Percentiles rank a stretch among this genome's conserved stretches.
Evolutionary conservation across 2,329 filamentous ascomycete genomes (phyloP).

Genomic region (Fusarium brevicatenulatum): DNA sequence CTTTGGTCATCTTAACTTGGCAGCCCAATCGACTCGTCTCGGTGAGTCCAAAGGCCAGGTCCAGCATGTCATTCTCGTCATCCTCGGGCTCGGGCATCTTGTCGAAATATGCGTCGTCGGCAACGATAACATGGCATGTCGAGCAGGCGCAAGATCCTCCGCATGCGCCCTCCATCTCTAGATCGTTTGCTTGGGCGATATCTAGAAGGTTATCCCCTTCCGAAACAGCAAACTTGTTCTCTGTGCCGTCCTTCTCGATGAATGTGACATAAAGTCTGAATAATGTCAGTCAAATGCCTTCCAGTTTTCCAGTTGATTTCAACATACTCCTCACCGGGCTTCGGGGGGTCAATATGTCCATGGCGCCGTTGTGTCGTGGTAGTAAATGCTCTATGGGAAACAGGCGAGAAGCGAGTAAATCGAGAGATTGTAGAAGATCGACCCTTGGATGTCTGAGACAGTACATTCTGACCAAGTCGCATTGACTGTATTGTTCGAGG

Average conservation of each 20-base stretch:
- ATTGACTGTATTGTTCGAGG: conserved; percentile 46
- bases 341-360: conserved; percentile 84
- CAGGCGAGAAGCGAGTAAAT: conserved; percentile 28
- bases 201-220: conserved; percentile 94
- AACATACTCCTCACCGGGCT: conserved; percentile 89
- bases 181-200: conserved; percentile 91
- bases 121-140: conserved; percentile 90
- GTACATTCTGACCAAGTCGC: conserved; percentile 26
- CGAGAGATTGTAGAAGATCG: conserved; percentile 23
- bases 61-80: conserved; percentile 90
- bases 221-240: conserved; percentile 80
- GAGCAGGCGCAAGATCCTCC: conserved; percentile 94
- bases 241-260: conserved; percentile 86
- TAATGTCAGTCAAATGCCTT: conserved; percentile 4
- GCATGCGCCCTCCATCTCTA: conserved; percentile 99
- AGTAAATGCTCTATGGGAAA: conserved; percentile 68
- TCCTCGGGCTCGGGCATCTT: conserved; percentile 81
- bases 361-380: conserved; percentile 70
- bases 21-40: conserved; percentile 87
- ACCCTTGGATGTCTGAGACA: conserved; percentile 35
- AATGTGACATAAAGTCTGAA: conserved; percentile 87
- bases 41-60: conserved; percentile 88
- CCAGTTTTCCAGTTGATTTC: not conserved
- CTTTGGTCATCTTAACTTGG: conserved; percentile 91
- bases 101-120: conserved; percentile 78